Conservation (phyloP, 2,329 filamentous ascomycete species). For the Fusarium foetens region DNA sequence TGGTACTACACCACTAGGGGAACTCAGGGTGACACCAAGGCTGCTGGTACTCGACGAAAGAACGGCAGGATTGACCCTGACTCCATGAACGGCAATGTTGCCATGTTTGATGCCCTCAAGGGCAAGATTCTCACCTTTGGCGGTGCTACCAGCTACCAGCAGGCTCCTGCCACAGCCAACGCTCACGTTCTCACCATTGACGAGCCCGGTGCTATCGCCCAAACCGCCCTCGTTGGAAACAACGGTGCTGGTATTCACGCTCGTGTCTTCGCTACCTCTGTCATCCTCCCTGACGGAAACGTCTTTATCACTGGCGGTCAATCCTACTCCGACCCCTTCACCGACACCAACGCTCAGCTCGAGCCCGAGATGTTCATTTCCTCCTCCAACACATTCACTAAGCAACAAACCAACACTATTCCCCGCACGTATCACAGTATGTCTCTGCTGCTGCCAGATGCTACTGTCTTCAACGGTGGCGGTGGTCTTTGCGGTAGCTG, state of each 20-base stretch:
- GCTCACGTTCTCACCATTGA: conserved; percentile 62
- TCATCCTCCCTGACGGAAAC: conserved; percentile 61
- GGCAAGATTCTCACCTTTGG: conserved; percentile 67
- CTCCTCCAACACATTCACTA: conserved; percentile 15
- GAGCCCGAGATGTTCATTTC: conserved; percentile 28
- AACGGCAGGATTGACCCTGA: conserved; percentile 53
- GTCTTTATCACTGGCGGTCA: conserved; percentile 59
- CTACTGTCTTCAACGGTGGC: conserved; percentile 28
- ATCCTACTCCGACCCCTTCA: conserved; percentile 21
- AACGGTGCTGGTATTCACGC: conserved; percentile 23
- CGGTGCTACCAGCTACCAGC: conserved; percentile 59
- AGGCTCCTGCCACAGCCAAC: conserved; percentile 52
- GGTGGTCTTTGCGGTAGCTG: conserved; percentile 29
- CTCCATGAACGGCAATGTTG: conserved; percentile 65
- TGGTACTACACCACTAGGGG: conserved; percentile 59
- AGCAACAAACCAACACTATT: conserved; percentile 27
- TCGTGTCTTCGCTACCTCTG: conserved; percentile 57
- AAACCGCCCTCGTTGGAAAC: conserved; percentile 18
- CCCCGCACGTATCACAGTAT: conserved; percentile 29
- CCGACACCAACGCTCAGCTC: conserved; percentile 21
- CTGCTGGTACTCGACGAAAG: conserved; percentile 42
- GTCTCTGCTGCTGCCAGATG: conserved; percentile 31
- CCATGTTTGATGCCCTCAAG: conserved; percentile 68
- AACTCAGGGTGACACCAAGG: conserved; percentile 38
- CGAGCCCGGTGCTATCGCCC: conserved; percentile 13